A percentile compares a stretch with the other conserved stretches of the same genome.
Conservation (phyloP, 1,284 basidiomycete genomes). For the Pseudozyma tsukubaensis region DNA sequence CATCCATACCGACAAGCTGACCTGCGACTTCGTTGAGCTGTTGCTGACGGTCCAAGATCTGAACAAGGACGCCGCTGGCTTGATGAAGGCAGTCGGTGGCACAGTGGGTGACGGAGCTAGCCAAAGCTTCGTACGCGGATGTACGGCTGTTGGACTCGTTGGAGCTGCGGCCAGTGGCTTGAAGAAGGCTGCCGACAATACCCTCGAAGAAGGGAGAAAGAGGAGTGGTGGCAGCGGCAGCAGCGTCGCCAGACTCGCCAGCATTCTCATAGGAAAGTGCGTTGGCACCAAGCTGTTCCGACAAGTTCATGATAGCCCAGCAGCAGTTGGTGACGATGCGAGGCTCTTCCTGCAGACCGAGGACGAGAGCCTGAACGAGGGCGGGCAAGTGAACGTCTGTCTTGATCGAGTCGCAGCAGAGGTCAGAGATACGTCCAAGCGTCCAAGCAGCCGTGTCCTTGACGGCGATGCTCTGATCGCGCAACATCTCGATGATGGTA, state of each 20-base stretch:
- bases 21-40: slow-evolving; percentile 78
- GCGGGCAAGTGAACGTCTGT: slow-evolving; percentile 87
- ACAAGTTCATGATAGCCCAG: slow-evolving; percentile 93
- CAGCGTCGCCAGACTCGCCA: slow-evolving; percentile 72
- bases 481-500: slow-evolving; percentile 95
- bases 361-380: slow-evolving; percentile 84
- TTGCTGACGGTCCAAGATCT: slow-evolving; percentile 88
- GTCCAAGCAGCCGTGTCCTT: slow-evolving; percentile 99
- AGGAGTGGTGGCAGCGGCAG: slow-evolving; percentile 71
- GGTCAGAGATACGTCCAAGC: slow-evolving; percentile 91
- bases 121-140: slow-evolving; percentile 94
- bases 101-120: slow-evolving; percentile 84
- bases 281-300: slow-evolving; percentile 61
- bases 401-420: slow-evolving; percentile 87
- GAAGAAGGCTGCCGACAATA: slow-evolving; percentile 59
- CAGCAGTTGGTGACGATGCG: slow-evolving; percentile 94
- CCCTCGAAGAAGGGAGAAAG: slow-evolving; percentile 91
- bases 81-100: slow-evolving; percentile 83
- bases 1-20: slow-evolving; percentile 93
- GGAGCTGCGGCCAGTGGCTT: slow-evolving; percentile 73
- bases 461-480: slow-evolving; percentile 84
- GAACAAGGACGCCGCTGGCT: slow-evolving; percentile 84
- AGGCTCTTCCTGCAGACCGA: slow-evolving; percentile 82
- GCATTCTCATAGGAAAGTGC: slow-evolving; percentile 69
- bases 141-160: slow-evolving; percentile 95